A percentile compares a stretch with the other conserved stretches of the same genome.
Evolutionary conservation across 2,329 filamentous ascomycete species (phyloP).

Genomic region (Lasiodiplodia sp.): DNA sequence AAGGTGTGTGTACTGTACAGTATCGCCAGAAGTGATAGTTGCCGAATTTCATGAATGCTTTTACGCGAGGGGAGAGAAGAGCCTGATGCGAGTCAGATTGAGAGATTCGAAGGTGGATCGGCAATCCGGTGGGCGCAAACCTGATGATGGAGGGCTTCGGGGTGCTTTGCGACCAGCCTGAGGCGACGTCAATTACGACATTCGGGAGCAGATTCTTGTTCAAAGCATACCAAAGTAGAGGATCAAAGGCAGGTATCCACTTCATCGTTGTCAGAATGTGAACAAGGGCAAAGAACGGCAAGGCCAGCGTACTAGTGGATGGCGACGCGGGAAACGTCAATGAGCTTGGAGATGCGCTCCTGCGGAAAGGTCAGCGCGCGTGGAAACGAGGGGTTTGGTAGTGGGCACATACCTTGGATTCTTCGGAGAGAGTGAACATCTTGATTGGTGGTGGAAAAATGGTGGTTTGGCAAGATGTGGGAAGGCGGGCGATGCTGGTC

Average conservation of each 20-base stretch:
- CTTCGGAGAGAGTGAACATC: slow-evolving; percentile 79
- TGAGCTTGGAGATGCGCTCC: slow-evolving; percentile 98
- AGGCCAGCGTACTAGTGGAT: slow-evolving; percentile 86
- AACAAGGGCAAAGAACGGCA: slow-evolving; percentile 24
- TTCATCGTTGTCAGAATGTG: slow-evolving; percentile 50
- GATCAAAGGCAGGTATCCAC: slow-evolving; percentile 95
- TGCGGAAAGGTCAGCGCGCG: slow-evolving; percentile 48
- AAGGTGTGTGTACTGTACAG: slow-evolving; percentile 21
- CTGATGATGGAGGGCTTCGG: slow-evolving; percentile 83
- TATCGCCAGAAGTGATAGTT: background rate
- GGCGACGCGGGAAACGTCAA: slow-evolving; percentile 90
- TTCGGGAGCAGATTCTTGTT: background rate
- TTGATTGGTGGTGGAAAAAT: slow-evolving; percentile 37
- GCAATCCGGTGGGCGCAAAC: slow-evolving; percentile 49
- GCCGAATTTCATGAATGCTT: background rate
- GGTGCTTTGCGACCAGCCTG: slow-evolving; percentile 93
- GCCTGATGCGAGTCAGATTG: background rate
- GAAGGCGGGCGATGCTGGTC: slow-evolving; percentile 18
- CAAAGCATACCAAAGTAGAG: slow-evolving; percentile 82
- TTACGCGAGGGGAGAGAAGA: slow-evolving; percentile 24
- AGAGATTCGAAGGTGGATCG: background rate
- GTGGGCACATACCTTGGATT: slow-evolving; percentile 79
- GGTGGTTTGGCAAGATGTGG: slow-evolving; percentile 14
- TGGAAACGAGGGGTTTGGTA: background rate
- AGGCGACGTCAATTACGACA: background rate